These are phyloP conservation scores for Nicotiana undulata DNA, from an alignment of 257 asterid genomes.

Conservation along the genomic window DNA sequence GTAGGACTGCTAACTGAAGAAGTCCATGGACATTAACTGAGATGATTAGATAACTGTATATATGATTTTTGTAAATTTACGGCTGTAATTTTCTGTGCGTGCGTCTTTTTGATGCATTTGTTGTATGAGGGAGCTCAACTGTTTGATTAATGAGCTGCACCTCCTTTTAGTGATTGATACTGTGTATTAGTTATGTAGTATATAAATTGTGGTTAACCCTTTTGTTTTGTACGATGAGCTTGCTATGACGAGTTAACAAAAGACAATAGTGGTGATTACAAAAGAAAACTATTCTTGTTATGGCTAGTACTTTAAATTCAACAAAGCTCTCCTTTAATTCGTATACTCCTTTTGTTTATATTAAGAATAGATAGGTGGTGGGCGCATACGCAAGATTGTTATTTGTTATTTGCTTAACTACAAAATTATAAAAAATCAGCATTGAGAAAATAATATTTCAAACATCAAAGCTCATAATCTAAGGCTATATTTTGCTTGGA, in stretches of 20 bases:
- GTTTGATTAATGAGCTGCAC: background rate
- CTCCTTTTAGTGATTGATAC: background rate
- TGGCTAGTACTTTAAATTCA: too few species aligned
- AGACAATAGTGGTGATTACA: background rate
- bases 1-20: background rate
- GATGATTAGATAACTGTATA: constrained; percentile 2
- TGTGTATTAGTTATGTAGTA: background rate
- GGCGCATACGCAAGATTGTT: too few species aligned
- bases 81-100: background rate
- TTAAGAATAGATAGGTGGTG: too few species aligned
- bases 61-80: background rate
- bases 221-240: background rate
- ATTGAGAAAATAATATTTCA: too few species aligned
- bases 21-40: background rate
- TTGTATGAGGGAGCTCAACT: background rate
- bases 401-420: too few species aligned
- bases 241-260: background rate
- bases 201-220: background rate
- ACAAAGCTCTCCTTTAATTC: too few species aligned
- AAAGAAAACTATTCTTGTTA: background rate
- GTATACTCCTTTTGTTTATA: too few species aligned
- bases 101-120: background rate
- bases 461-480: too few species aligned
- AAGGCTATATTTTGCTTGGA: too few species aligned
- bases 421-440: too few species aligned